Percentiles rank a stretch among this genome's conserved stretches.
These are phyloP conservation scores for Pichia sp. DNA, from an alignment of 1,139 yeast genomes.

Conservation along the genomic window DNA sequence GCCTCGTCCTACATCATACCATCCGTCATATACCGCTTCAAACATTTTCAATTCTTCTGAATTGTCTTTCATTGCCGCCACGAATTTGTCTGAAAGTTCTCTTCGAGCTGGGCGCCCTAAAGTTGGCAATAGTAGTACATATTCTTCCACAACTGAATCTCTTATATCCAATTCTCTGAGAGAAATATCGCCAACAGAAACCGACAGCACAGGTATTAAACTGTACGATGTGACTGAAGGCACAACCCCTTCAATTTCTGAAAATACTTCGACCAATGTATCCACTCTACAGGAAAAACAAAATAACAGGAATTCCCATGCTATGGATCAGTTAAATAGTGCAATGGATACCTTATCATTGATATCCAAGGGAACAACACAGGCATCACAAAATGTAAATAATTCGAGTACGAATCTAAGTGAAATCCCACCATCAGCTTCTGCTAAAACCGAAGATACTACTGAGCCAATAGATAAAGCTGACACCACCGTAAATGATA, in stretches of 20 bases:
- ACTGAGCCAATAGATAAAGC: slow-evolving; percentile 5
- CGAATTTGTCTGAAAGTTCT: slow-evolving; percentile 26
- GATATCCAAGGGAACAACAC: slow-evolving; percentile 5
- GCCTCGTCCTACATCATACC: slow-evolving; percentile 79
- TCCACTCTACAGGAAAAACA: neutral
- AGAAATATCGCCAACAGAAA: slow-evolving; percentile 3
- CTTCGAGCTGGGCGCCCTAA: slow-evolving; percentile 14
- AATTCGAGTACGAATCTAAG: neutral
- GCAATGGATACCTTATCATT: slow-evolving; percentile 19
- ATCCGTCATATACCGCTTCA: slow-evolving; percentile 48
- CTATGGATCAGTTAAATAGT: slow-evolving; percentile 16
- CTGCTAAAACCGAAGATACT: neutral
- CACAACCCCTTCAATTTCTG: neutral
- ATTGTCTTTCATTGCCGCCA: slow-evolving; percentile 27
- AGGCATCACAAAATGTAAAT: neutral
- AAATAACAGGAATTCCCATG: slow-evolving; percentile 15
- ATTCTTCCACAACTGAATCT: slow-evolving; percentile 20
- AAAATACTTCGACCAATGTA: neutral
- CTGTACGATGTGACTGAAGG: neutral
- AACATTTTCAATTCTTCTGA: slow-evolving; percentile 26
- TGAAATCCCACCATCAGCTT: neutral
- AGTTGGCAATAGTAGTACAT: slow-evolving; percentile 5
- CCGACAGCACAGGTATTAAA: neutral
- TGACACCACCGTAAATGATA: neutral
- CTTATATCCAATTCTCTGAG: slow-evolving; percentile 17